A percentile compares a stretch with the other conserved stretches of the same genome.
Evolutionary conservation across 2,329 filamentous ascomycete genomes (phyloP).

Genomic region (Pezicula rhizophila): DNA sequence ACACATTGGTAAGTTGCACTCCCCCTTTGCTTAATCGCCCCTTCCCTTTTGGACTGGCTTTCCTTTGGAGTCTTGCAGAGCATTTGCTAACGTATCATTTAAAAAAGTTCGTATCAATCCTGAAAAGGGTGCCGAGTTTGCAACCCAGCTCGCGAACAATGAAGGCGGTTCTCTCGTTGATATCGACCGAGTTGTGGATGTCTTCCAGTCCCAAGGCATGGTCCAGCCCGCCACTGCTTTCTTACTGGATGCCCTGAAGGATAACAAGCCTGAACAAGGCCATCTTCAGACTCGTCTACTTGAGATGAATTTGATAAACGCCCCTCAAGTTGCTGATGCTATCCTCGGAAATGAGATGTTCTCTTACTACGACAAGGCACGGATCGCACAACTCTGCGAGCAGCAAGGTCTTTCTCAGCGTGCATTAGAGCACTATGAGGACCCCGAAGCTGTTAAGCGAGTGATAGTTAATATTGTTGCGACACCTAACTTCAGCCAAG

Average conservation of each 20-base stretch:
- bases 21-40: too few relatives aligned
- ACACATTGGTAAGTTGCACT: slow-evolving; percentile 55
- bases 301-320: slow-evolving; percentile 97
- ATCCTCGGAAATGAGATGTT: slow-evolving; percentile 99
- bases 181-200: slow-evolving; percentile 89
- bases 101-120: slow-evolving; percentile 65
- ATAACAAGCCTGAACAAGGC: slow-evolving; percentile 89
- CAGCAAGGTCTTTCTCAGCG: slow-evolving; percentile 81
- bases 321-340: slow-evolving; percentile 94
- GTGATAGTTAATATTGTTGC: slow-evolving; percentile 76
- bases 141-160: slow-evolving; percentile 83
- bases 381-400: slow-evolving; percentile 87
- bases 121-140: slow-evolving; percentile 92
- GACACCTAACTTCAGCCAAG: slow-evolving; percentile 78
- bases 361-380: slow-evolving; percentile 86
- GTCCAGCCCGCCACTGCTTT: slow-evolving; percentile 98
- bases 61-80: too few relatives aligned
- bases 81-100: too few relatives aligned
- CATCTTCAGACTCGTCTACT: slow-evolving; percentile 89
- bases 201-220: slow-evolving; percentile 98
- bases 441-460: slow-evolving; percentile 83
- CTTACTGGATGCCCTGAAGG: slow-evolving; percentile 88
- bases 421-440: slow-evolving; percentile 91
- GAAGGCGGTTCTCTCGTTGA: slow-evolving; percentile 84
- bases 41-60: too few relatives aligned